Percentiles rank a stretch among this genome's conserved stretches.
Conservation (phyloP, 2,329 filamentous ascomycete genomes). For the Neurospora sp. region DNA sequence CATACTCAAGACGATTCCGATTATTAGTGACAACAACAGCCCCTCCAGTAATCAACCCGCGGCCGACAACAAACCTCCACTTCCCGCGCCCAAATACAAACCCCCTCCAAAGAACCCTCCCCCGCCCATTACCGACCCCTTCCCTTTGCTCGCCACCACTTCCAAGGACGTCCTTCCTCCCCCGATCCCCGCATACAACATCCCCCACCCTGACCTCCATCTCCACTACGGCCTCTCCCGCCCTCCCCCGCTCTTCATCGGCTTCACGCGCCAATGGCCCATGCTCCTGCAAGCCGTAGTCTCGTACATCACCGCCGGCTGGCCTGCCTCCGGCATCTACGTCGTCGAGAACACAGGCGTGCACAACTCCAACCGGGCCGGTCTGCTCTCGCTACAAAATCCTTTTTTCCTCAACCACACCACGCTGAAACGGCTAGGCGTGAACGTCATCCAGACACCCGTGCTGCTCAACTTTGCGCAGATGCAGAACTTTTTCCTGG, state of each 20-base stretch:
- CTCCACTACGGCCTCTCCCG: slow-evolving; percentile 26
- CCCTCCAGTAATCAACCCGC: slow-evolving; percentile 3
- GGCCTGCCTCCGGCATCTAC: slow-evolving; percentile 48
- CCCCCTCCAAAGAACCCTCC: slow-evolving; percentile 24
- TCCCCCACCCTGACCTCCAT: slow-evolving; percentile 27
- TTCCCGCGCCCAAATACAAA: slow-evolving; percentile 22
- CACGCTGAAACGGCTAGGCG: slow-evolving; percentile 35
- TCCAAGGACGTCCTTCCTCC: slow-evolving; percentile 22
- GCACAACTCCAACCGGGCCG: slow-evolving; percentile 38
- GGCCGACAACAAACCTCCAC: slow-evolving; percentile 1
- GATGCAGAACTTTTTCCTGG: slow-evolving; percentile 44
- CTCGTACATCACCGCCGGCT: slow-evolving; percentile 48
- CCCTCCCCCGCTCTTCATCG: slow-evolving; percentile 44
- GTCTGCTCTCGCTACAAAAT: slow-evolving; percentile 38
- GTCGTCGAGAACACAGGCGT: slow-evolving; percentile 51
- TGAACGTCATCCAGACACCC: slow-evolving; percentile 40
- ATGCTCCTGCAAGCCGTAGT: slow-evolving; percentile 46
- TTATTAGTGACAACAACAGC: not conserved
- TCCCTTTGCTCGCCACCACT: slow-evolving; percentile 28
- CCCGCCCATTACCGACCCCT: slow-evolving; percentile 30
- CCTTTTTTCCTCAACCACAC: slow-evolving; percentile 46
- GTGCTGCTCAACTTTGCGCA: slow-evolving; percentile 45
- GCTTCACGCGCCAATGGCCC: slow-evolving; percentile 47
- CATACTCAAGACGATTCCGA: slow-evolving; percentile 5
- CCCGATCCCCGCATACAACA: slow-evolving; percentile 34